Base-by-base conservation (phyloP, 495 filamentous ascomycete genomes). In the Penicillium simplicissimum region DNA sequence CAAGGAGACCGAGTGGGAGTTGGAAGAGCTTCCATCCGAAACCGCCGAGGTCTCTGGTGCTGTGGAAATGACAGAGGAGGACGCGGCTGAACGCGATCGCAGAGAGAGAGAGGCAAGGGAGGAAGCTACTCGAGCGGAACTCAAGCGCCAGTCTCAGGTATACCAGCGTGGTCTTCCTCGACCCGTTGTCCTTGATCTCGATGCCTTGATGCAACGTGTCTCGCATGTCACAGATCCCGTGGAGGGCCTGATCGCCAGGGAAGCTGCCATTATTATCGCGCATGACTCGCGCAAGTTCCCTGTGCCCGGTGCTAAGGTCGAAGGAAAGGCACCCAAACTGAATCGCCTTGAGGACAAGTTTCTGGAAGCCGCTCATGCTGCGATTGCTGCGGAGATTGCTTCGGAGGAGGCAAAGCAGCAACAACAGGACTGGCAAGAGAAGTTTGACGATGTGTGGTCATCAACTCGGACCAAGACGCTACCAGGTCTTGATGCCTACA, bases 1-100 rank as follows among this genome's bases (percentile, higher is more conserved):
- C 0, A 97, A 93, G 69, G 90, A 95, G 61, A 88, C 85, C 0
- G 93, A 96, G 60, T 96, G 88, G 85, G 93, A 97, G 60, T 80
- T 97, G 33, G 96, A 97, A 73, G 77, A 81, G 47, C 81, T 96
- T 35, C 95, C 95, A 0, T 92, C 95, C 49, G 93, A 97, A 56
- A 82, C 88, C 38, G 78, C 82, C 53, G 93, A 96, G 70, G 74
- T 77, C 55, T 77, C 78, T 7, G 70, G 72, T 10, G 78, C 70
- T 14, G 70, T 84, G 45, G 81, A 90, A 52, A 69, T 78, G n/a
- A 76, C 66, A 17, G 90, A 89, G 70, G 93, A 97, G 72, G 95
- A 98, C 73, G 87, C 93, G 0, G 94, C 89, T 21, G 86, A 90
- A 59, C 84, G 88, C 23, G 95, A 98, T 72, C 82, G 85, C 57